Percentiles rank a stretch among this genome's conserved stretches.
phyloP scores from a whole-genome alignment of 2,329 filamentous ascomycete genomes.

The Torrubiella hemipterigena region DNA sequence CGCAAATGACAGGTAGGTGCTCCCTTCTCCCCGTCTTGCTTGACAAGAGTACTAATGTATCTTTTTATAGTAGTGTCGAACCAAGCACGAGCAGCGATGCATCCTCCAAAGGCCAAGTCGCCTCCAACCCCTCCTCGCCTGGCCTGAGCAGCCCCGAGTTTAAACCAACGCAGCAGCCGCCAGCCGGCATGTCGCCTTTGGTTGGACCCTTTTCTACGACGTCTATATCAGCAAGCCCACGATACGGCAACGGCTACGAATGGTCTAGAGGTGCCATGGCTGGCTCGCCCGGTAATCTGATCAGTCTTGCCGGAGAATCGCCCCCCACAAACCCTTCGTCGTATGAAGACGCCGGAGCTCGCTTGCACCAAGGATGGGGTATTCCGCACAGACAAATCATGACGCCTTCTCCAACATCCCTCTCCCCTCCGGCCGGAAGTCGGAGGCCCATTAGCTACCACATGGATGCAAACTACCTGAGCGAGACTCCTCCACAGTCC shows the following conservation, averaged over 20 bases:
- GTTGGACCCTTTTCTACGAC: slow-evolving; percentile 36
- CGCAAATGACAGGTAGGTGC: slow-evolving; percentile 17
- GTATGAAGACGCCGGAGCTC: slow-evolving; percentile 25
- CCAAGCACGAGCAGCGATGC: slow-evolving; percentile 19
- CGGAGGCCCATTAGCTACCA: slow-evolving; percentile 43
- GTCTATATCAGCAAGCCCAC: slow-evolving; percentile 35
- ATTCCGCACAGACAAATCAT: slow-evolving; percentile 30
- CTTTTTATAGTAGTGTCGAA: too few relatives aligned
- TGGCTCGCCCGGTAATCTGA: slow-evolving; percentile 31
- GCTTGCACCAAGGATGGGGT: slow-evolving; percentile 26
- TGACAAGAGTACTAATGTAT: slow-evolving; percentile 16
- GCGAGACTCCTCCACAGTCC: slow-evolving; percentile 25
- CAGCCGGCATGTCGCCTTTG: slow-evolving; percentile 32
- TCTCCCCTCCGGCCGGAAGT: slow-evolving; percentile 22
- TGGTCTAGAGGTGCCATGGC: slow-evolving; percentile 30
- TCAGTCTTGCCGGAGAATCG: slow-evolving; percentile 28
- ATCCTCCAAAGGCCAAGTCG: slow-evolving; percentile 19
- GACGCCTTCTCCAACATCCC: slow-evolving; percentile 30
- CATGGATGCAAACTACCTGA: slow-evolving; percentile 31
- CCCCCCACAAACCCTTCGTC: slow-evolving; percentile 29
- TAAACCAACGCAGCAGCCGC: slow-evolving; percentile 32
- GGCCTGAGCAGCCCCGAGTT: too few relatives aligned
- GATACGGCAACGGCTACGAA: slow-evolving; percentile 33
- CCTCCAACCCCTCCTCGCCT: slow-evolving; percentile 31
- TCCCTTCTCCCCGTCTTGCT: not conserved